Base-by-base conservation (phyloP, 2,329 filamentous ascomycete genomes). In the Apiospora saccharicola region DNA sequence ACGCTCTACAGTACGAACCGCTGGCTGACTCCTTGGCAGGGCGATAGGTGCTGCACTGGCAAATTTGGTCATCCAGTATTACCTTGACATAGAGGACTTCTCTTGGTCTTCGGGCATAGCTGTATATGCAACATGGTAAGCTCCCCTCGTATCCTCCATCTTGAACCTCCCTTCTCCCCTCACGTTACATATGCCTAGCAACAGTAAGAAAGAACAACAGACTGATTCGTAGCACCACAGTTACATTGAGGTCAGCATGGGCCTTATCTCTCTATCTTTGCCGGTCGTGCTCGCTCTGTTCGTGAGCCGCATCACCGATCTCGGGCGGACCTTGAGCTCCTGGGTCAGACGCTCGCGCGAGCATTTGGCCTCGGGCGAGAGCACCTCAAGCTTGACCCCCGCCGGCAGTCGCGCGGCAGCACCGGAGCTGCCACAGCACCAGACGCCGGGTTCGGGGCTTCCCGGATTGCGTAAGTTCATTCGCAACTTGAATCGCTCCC, bases 271-370 rank as follows among this genome's bases (percentile, higher is more conserved):
- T 70, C 71, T 3, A 34, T 75, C 70, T 30, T 51, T 73, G 69
- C 73, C 73, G 2, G 73, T 70, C n/a, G 72, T 72, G 6, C 68
- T 72, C 22, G 68, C 72, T 1, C 13, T 72, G 3, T 64, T 73
- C 24, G 30, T 72, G 24, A 72, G 73, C 19, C 73, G 70, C 30
- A 44, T 72, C 47, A 70, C 61, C 44, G 70, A 71, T 8, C 13
- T 73, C 34, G 34, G 53, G 14, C 43, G 67, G 6, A 49, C 51
- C 12, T 14, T 74, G 46, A 64, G 53, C 24, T 70, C 73, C 2
- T 71, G 69, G 51, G 47, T 73, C 22, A 13, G 46, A 6, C 68
- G 68, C 4, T 64, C 57, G 12, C 57, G 57, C 2, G 57, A 64
- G 34, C 16, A 37, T 5, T 26, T 37, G 1, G 16, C 1, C 10